Conservation (phyloP, 345 rosid genomes). For the Jatropha curcas region DNA sequence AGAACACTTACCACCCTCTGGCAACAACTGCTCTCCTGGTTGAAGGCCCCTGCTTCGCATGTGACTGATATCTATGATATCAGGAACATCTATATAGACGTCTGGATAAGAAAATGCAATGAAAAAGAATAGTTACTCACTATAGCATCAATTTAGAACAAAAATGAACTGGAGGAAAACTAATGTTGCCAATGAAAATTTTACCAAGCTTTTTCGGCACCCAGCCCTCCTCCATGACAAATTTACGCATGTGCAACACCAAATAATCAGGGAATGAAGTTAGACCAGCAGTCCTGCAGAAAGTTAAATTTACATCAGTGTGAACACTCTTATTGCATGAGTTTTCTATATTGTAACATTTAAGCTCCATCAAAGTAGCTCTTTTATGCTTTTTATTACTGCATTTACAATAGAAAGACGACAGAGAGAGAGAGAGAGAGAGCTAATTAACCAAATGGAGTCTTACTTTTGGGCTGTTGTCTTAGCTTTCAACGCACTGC, state of each 20-base stretch:
- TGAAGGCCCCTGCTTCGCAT: slow-evolving; percentile 97
- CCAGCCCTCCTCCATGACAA: slow-evolving; percentile 97
- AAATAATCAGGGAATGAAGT: slow-evolving; percentile 96
- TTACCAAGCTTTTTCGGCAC: slow-evolving; percentile 98
- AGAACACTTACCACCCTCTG: slow-evolving; percentile 60
- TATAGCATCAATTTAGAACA: slow-evolving; percentile 7
- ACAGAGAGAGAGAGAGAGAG: not conserved
- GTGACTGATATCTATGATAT: slow-evolving; percentile 83
- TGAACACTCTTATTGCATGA: not conserved
- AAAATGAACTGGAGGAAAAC: slow-evolving; percentile 5
- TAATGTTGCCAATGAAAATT: slow-evolving; percentile 17
- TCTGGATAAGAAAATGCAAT: slow-evolving; percentile 43
- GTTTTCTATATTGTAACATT: not conserved
- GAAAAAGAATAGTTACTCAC: not conserved
- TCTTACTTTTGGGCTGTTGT: slow-evolving; percentile 83
- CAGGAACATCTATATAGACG: slow-evolving; percentile 95
- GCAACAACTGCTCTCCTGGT: slow-evolving; percentile 88
- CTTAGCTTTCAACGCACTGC: slow-evolving; percentile 85
- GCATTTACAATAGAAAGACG: not conserved
- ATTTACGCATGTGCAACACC: slow-evolving; percentile 96
- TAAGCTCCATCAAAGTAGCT: not conserved
- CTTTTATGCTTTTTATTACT: no score
- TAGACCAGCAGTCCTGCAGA: slow-evolving; percentile 77
- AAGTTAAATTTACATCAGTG: not conserved
- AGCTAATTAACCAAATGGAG: not conserved